Evolutionary conservation across 345 rosid genomes (phyloP), one percentile per base, ranked within the genome.

Genomic region (Anacardium occidentale): DNA sequence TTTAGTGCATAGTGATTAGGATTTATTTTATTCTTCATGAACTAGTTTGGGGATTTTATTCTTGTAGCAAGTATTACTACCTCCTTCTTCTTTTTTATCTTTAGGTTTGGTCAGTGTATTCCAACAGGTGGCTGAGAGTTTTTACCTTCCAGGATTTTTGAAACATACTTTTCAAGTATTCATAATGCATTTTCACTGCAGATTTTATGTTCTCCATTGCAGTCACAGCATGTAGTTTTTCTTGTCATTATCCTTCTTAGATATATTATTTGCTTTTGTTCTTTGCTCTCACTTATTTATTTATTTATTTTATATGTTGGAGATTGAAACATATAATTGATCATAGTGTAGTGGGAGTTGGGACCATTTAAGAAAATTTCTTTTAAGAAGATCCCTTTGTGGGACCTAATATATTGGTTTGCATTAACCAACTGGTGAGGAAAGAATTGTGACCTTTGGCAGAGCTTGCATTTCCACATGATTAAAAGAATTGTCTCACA

Each of bases 401-500:
- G 59, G 73, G 62, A 51, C 71, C 58, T 50, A 45, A 54, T 57
- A 21, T 44, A 47, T 53, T 53, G 48, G 44, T 45, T 18, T 22
- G 20, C 55, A 69, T 18, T 66, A 66, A 67, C 25, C 62, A 76
- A 58, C 58, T 32, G 54, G 48, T 69, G 55, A 55, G 60, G 54
- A 47, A 42, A 71, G 74, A 62, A 42, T 42, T 75, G 67, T 48
- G 55, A 62, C 68, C 68, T 73, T 51, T 18, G 9, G 47, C 53
- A 61, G 76, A 68, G 71, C 78, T 77, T 66, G 53, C 66, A 68
- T 76, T 74, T 73, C 62, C 68, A 32, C 65, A 72, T 76, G 73
- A 78, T 74, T 69, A 75, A 66, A 78, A 32, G 75, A 56, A 74
- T 65, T 84, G 34, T 67, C 80, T 78, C 70, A 67, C 78, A 26